Conservation (phyloP, 2,329 filamentous ascomycete genomes). For the Periconia digitata region DNA sequence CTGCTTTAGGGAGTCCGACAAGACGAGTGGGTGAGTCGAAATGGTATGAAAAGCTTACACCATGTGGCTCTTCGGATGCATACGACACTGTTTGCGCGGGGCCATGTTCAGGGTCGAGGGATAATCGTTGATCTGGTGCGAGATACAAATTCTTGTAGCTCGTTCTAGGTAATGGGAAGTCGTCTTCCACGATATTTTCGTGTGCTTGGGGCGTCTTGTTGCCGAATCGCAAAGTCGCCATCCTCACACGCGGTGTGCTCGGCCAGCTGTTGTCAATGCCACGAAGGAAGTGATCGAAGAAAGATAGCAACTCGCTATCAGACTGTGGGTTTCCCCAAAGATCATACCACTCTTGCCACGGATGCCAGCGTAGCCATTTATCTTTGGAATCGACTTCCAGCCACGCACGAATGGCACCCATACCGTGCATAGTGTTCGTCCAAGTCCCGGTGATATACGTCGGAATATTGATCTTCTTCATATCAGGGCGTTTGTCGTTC, state of each 20-base stretch:
- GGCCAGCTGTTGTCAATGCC: slow-evolving; percentile 51
- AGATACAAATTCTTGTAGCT: slow-evolving; percentile 17
- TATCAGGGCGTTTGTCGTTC: slow-evolving; percentile 22
- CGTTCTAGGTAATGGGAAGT: slow-evolving; percentile 19
- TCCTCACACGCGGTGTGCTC: slow-evolving; percentile 50
- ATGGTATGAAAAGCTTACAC: slow-evolving; percentile 42
- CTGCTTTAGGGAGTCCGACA: slow-evolving; percentile 52
- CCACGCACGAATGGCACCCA: slow-evolving; percentile 20
- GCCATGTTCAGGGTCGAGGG: slow-evolving; percentile 15
- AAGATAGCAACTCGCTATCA: slow-evolving; percentile 26
- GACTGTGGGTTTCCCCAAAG: slow-evolving; percentile 15
- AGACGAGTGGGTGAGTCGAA: slow-evolving; percentile 43
- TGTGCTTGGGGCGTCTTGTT: slow-evolving; percentile 15
- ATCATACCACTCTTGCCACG: slow-evolving; percentile 25
- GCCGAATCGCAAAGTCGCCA: slow-evolving; percentile 36
- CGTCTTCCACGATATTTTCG: slow-evolving; percentile 14
- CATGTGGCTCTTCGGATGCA: slow-evolving; percentile 5
- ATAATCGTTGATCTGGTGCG: slow-evolving; percentile 26
- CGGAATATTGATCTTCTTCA: slow-evolving; percentile 22
- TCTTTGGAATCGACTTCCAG: slow-evolving; percentile 16
- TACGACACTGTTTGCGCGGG: slow-evolving; percentile 1
- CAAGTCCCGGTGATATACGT: slow-evolving; percentile 21
- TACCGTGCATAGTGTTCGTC: slow-evolving; percentile 21
- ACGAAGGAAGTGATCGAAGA: slow-evolving; percentile 43
- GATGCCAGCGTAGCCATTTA: slow-evolving; percentile 25